These are phyloP conservation scores for Penicillium soppii DNA, from an alignment of 495 filamentous ascomycete species.

Conservation along the genomic window DNA sequence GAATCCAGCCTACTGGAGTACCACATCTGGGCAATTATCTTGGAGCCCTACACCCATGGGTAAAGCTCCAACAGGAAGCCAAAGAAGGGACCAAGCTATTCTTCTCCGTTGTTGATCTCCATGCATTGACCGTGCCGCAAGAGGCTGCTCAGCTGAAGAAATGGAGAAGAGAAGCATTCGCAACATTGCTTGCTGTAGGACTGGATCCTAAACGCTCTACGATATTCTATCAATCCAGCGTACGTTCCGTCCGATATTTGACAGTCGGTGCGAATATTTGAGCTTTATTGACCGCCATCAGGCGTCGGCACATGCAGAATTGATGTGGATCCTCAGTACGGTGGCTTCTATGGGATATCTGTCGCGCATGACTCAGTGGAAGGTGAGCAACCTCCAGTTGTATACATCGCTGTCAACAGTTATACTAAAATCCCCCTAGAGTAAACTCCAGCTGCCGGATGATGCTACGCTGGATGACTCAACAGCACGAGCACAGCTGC, in stretches of 20 bases:
- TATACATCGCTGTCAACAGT: not conserved
- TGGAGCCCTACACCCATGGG: slow-evolving; percentile 88
- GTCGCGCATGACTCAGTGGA: slow-evolving; percentile 97
- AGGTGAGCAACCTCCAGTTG: slow-evolving; percentile 51
- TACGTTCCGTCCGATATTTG: slow-evolving; percentile 27
- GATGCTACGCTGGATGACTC: slow-evolving; percentile 53
- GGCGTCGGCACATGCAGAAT: slow-evolving; percentile 77
- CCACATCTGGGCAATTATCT: slow-evolving; percentile 98
- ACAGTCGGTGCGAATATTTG: not conserved
- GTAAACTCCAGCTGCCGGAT: slow-evolving; percentile 63
- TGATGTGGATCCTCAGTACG: slow-evolving; percentile 96
- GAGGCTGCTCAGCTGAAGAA: slow-evolving; percentile 52
- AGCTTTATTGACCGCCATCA: slow-evolving; percentile 32
- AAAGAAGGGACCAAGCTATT: slow-evolving; percentile 57
- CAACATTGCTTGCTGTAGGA: slow-evolving; percentile 79
- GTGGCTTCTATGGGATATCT: slow-evolving; percentile 86
- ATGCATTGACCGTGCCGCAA: slow-evolving; percentile 83
- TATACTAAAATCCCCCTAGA: slow-evolving; percentile 44
- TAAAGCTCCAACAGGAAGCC: slow-evolving; percentile 66
- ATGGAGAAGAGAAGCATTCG: slow-evolving; percentile 72
- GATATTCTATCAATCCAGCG: slow-evolving; percentile 82
- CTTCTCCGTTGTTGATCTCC: slow-evolving; percentile 87
- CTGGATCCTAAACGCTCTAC: slow-evolving; percentile 70
- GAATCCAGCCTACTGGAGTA: slow-evolving; percentile 92
- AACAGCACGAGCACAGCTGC: slow-evolving; percentile 57